Evolutionary conservation across 2,329 filamentous ascomycete genomes (phyloP), one percentile per base, ranked within the genome.

Genomic region (Aspergillus persii): DNA sequence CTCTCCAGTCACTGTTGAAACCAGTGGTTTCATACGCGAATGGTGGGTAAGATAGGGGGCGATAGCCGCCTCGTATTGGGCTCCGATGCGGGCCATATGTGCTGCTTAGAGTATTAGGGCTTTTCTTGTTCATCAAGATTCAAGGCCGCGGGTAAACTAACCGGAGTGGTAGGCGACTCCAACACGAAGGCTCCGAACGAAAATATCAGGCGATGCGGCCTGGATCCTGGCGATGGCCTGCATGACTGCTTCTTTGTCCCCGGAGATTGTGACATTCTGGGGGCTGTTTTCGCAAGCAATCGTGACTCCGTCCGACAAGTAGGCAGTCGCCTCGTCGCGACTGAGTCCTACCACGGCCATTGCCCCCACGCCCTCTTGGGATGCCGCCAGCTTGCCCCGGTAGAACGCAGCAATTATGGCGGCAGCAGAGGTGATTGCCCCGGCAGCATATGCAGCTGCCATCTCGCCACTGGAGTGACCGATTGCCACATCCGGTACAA

Each of bases 401-500:
- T 66, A 67, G 55, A 61, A 71, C 2, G 68, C 64, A 11, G 65
- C 55, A 3, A 57, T 59, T 27, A 72, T 62, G 4, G 69, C 69
- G 23, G 61, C 63, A 18, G 48, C 46, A 11, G 50, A 51, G 1
- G 61, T 60, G 3, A 72, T 53, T 18, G 55, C 58, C 3, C 66
- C 68, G 6, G 64, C 63, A n/a, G 67, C 63, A 60, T 70, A 72
- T 11, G 68, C 69, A 6, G 68, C 70, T 2, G 64, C 69, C 57
- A 12, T 44, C 53, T 72, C 70, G 15, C 70, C 69, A 29, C 66
- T 69, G 2, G 70, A 72, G 50, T 72, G 70, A 18, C 70, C 70
- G 36, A 69, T 58, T 7, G 67, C 65, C 12, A 61, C 57, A 6
- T 52, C 48, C 0, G 69, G 67, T 3, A 29, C 46, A 23, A 72